Percentiles rank a stretch among this genome's conserved stretches.
Evolutionary conservation across 176 grass and related monocot genomes (phyloP).

Genomic region (Secale cereale): DNA sequence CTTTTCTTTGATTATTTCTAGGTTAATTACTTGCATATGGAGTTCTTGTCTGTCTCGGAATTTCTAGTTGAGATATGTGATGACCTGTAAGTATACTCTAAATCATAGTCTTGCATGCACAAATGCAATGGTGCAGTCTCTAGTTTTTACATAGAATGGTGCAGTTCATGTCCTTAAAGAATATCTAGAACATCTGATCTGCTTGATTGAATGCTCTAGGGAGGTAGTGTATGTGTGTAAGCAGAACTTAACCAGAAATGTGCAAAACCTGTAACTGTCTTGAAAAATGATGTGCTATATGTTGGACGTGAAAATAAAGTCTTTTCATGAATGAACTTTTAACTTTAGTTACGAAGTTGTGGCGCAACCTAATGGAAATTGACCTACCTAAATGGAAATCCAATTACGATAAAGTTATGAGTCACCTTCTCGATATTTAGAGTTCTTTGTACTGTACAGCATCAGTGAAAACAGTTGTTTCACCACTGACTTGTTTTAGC

Average conservation of each 20-base stretch:
- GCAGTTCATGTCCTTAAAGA: not conserved
- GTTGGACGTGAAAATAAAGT: not conserved
- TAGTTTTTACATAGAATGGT: not conserved
- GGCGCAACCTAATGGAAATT: not conserved
- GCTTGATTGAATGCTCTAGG: conserved; percentile 5
- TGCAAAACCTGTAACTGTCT: conserved; percentile 4
- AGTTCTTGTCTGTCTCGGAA: conserved; percentile 91
- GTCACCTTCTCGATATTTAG: not conserved
- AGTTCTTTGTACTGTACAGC: not conserved
- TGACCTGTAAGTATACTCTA: conserved; percentile 78
- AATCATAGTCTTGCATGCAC: conserved; percentile 19
- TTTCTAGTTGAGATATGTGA: conserved; percentile 95
- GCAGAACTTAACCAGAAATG: not conserved
- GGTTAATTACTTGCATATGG: conserved; percentile 96
- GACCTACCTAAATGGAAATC: not conserved
- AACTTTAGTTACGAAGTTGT: not conserved
- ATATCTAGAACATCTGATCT: not conserved
- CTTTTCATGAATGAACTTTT: not conserved
- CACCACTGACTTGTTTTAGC: conserved; percentile 18
- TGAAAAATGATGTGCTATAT: not conserved
- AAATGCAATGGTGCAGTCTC: not conserved
- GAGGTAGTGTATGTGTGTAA: not conserved
- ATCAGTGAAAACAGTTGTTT: not conserved
- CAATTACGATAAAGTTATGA: not conserved
- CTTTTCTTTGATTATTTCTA: conserved; percentile 32